Evolutionary conservation across 75 land plant species (phyloP).

Genomic region (Cunninghamia lanceolata): DNA sequence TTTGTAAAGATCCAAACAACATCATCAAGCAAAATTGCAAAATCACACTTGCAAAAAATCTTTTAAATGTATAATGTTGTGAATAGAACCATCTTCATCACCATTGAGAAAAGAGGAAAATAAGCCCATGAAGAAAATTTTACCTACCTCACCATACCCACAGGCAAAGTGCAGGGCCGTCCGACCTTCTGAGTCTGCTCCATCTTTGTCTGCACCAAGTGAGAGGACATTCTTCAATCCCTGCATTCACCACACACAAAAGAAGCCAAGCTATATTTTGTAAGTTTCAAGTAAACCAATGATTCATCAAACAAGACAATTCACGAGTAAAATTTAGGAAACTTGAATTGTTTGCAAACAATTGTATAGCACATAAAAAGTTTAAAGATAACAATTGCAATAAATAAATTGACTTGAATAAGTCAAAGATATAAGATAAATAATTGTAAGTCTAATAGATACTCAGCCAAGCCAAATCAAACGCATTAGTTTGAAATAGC

Average conservation of each 20-base stretch:
- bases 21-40: no score
- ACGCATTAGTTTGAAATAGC: no score
- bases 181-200: slow-evolving; percentile 79
- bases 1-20: no score
- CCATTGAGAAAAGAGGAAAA: background rate
- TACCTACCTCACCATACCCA: slow-evolving; percentile 85
- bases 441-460: no score
- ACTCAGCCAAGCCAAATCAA: no score
- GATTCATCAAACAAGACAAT: background rate
- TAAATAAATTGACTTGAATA: background rate
- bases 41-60: no score
- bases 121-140: slow-evolving; percentile 5
- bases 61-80: background rate
- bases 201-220: slow-evolving; percentile 69
- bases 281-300: background rate
- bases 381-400: background rate
- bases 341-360: background rate
- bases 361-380: background rate
- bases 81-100: background rate
- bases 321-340: background rate
- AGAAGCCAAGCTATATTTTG: background rate
- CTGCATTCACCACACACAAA: slow-evolving; percentile 21
- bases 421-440: background rate
- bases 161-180: slow-evolving; percentile 87
- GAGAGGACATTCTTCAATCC: slow-evolving; percentile 66